Conservation (phyloP, 1,284 basidiomycete species). For the Tetrapyrgos nigripes region DNA sequence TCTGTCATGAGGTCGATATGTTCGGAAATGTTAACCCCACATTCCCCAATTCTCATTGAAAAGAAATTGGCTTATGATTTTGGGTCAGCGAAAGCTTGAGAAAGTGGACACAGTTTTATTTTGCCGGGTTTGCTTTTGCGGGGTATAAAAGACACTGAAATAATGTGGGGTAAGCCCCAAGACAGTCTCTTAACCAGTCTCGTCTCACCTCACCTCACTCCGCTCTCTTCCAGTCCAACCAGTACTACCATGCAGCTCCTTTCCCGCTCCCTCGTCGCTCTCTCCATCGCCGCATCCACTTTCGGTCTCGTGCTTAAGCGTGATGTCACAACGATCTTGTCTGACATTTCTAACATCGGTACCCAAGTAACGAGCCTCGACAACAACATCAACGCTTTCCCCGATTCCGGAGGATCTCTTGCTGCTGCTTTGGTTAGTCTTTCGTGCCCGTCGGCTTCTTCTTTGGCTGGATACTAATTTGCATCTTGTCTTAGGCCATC, state of each 20-base stretch:
- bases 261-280: neutral
- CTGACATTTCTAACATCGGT: slow-evolving; percentile 35
- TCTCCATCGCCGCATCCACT: slow-evolving; percentile 17
- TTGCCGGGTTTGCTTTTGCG: neutral
- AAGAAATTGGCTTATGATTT: neutral
- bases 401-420: slow-evolving; percentile 34
- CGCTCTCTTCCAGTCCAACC: too few species aligned
- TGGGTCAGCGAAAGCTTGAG: neutral
- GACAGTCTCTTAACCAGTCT: neutral
- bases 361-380: slow-evolving; percentile 36
- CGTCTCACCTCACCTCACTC: neutral
- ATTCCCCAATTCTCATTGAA: neutral
- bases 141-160: neutral
- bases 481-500: slow-evolving; percentile 29
- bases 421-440: slow-evolving; percentile 32
- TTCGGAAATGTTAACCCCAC: neutral
- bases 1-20: neutral
- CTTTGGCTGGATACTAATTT: neutral
- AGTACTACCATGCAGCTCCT: neutral
- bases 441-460: neutral
- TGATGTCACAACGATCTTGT: slow-evolving; percentile 32
- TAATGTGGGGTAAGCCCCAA: neutral
- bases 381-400: slow-evolving; percentile 36
- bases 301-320: slow-evolving; percentile 20
- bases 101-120: neutral